Conservation (phyloP, 2,329 filamentous ascomycete genomes). For the Aspergillus brasiliensis region DNA sequence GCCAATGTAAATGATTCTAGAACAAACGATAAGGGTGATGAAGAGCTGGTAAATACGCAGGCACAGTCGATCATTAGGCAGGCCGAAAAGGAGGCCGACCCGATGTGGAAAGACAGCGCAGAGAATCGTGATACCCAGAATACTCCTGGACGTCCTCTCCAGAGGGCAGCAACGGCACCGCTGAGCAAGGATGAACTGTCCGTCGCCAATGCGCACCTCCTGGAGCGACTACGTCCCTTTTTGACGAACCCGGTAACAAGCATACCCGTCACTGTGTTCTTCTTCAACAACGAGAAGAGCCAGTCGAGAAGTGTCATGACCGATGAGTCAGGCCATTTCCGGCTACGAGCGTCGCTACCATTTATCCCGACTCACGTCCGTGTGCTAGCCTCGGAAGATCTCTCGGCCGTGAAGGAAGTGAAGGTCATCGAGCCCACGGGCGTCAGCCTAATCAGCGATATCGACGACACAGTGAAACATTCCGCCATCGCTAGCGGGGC, state of each 20-base stretch:
- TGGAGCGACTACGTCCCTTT: slow-evolving; percentile 86
- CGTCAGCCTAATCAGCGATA: slow-evolving; percentile 92
- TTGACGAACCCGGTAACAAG: slow-evolving; percentile 79
- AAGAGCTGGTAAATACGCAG: slow-evolving; percentile 71
- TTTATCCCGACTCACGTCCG: slow-evolving; percentile 90
- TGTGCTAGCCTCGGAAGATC: slow-evolving; percentile 79
- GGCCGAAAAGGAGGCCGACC: slow-evolving; percentile 70
- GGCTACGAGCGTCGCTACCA: slow-evolving; percentile 74
- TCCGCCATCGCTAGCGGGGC: slow-evolving; percentile 87
- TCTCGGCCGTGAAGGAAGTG: slow-evolving; percentile 80
- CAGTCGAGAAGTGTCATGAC: slow-evolving; percentile 83
- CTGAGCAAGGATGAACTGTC: slow-evolving; percentile 76
- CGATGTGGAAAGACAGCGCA: slow-evolving; percentile 71
- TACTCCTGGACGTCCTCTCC: slow-evolving; percentile 27
- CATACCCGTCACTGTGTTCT: slow-evolving; percentile 85
- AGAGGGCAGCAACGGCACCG: slow-evolving; percentile 43
- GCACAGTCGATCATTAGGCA: slow-evolving; percentile 74
- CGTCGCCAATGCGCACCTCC: slow-evolving; percentile 80
- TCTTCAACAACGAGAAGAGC: slow-evolving; percentile 83
- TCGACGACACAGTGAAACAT: slow-evolving; percentile 96
- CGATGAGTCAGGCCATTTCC: slow-evolving; percentile 87
- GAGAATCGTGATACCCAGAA: slow-evolving; percentile 24
- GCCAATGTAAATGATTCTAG: slow-evolving; percentile 20
- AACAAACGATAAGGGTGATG: slow-evolving; percentile 50
- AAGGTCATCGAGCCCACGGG: slow-evolving; percentile 75